Conservation (phyloP, 2,329 filamentous ascomycete species). For the Pseudogymnoascus verrucosus region DNA sequence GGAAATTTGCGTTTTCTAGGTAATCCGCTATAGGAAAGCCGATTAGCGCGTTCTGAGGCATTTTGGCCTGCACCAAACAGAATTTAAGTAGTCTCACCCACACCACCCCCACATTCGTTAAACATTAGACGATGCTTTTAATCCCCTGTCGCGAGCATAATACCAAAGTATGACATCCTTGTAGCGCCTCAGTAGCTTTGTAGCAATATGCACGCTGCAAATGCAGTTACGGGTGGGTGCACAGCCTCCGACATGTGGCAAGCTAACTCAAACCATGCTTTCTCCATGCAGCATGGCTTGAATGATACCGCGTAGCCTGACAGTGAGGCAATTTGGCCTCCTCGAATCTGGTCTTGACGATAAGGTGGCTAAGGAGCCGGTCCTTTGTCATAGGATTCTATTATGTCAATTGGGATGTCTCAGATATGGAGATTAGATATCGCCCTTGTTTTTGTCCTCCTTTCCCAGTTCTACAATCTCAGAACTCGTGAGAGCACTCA, state of each 20-base stretch:
- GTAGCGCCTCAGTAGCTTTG: not conserved
- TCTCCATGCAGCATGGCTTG: no score
- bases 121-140: not conserved
- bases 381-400: not conserved
- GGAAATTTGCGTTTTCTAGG: no score
- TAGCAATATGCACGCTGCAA: not conserved
- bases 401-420: constrained; percentile 6
- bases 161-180: not conserved
- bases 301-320: not conserved
- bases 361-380: constrained; percentile 13
- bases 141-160: not conserved
- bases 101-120: not conserved
- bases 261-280: not conserved
- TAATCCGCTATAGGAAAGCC: no score
- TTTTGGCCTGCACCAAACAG: not conserved
- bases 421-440: constrained; percentile 12
- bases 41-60: not conserved
- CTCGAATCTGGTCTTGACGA: constrained; percentile 23
- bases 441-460: not conserved
- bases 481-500: no score
- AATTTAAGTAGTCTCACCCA: not conserved
- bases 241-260: not conserved
- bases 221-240: not conserved
- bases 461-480: no score
- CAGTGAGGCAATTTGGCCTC: constrained; percentile 17